Base-by-base conservation (phyloP, 352 stramenopile genomes). In the Phytopythium chamaehyphon region DNA sequence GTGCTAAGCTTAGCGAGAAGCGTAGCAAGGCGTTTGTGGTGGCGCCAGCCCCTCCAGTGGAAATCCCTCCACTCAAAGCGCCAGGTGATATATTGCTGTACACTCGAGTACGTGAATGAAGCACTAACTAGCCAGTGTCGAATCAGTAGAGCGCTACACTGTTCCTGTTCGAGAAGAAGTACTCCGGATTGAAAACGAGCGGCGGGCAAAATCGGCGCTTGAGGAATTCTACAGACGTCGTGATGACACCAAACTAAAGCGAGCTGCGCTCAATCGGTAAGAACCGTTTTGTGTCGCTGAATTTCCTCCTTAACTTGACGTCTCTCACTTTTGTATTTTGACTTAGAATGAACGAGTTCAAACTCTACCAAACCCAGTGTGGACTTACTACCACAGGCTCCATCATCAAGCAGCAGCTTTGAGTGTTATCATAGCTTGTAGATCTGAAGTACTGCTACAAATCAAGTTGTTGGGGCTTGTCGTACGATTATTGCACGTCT, bases 1-100 rank as follows among this genome's bases (percentile, higher is more conserved):
- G 73, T 26, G 76, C 76, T 4, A 76, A 75, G 40, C 60, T 69
- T 46, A 84, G 69, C 28, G 76, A 86, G 43, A 66, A 54, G 4
- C 71, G 66, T 19, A 69, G 71, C 60, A 84, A 77, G 53, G 56
- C 60, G 15, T 66, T 73, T 33, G 24, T 62, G 9, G 48, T 65
- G 8, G 23, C 51, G 1, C 35, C 66, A 2, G 16, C 58, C 9
- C 21, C 57, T n/a, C 47, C 61, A 1, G 37, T 54, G 1, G 48
- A 50, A 8, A 70, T 79, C 21, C 55, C 57, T 3, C 71, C 64
- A 1, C 42, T 78, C 12, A 62, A 69, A 28, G 62, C 64, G 0
- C 62, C 62, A 47, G 54, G 60, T 67, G n/a, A n/a, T n/a, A n/a
- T n/a, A n/a, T n/a, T n/a, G n/a, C n/a, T n/a, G n/a, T n/a, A n/a